Conservation (phyloP, 306 rosid species). For the Geum urbanum region DNA sequence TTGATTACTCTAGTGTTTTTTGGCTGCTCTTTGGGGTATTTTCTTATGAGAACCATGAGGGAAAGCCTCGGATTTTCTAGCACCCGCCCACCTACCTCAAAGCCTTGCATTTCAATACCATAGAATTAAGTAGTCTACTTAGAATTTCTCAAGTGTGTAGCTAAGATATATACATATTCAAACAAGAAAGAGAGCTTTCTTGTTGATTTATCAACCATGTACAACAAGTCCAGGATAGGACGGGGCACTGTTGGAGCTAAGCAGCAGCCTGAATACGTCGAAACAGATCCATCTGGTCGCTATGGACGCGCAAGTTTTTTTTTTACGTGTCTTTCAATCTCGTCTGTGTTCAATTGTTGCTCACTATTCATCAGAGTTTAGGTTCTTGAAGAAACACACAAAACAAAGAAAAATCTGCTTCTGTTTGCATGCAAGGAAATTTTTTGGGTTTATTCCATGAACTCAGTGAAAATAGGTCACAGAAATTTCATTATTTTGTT, state of each 20-base stretch:
- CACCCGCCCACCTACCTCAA: slow-evolving; percentile 9
- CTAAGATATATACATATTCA: background rate
- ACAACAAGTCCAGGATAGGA: slow-evolving; percentile 41
- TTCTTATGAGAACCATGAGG: slow-evolving; percentile 66
- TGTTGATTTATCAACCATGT: slow-evolving; percentile 13
- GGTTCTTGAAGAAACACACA: background rate
- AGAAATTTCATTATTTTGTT: slow-evolving; percentile 16
- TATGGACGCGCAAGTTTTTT: slow-evolving; percentile 72
- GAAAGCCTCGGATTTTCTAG: slow-evolving; percentile 88
- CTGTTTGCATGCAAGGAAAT: slow-evolving; percentile 1
- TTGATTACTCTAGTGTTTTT: slow-evolving; percentile 60
- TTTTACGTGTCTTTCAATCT: background rate
- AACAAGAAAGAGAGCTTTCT: background rate
- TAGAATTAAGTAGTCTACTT: background rate
- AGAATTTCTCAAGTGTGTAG: background rate
- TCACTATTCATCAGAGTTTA: background rate
- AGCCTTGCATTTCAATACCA: slow-evolving; percentile 1
- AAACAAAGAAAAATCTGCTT: background rate
- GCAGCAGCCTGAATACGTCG: slow-evolving; percentile 50
- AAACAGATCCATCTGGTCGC: slow-evolving; percentile 84
- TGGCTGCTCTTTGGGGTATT: slow-evolving; percentile 57
- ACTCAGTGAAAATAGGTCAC: background rate
- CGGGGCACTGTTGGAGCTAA: slow-evolving; percentile 32
- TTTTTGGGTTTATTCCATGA: background rate
- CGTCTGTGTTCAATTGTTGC: background rate